Base-by-base conservation (phyloP, 176 grass and related monocot genomes). In the Pharus latifolius region DNA sequence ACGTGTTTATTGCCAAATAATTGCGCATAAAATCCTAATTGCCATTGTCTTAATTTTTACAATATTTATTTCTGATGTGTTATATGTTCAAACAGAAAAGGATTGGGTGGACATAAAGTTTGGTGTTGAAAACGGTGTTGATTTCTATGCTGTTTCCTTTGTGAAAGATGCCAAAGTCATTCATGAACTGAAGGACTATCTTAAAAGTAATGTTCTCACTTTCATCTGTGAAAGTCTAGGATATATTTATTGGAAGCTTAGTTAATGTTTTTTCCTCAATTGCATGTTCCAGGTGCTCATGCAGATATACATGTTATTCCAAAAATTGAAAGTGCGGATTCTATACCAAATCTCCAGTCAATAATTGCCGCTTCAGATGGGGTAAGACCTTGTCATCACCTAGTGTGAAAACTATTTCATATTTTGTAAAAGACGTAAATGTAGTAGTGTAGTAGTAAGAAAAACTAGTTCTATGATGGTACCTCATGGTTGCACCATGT, bases 81-180 rank as follows among this genome's bases (percentile, higher is more conserved):
- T 75, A 24, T 62, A 29, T 84, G 60, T 52, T 64, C 37, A 20
- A 83, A 83, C 70, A 93, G 94, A 98, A 35, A 98, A 98, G 69
- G 94, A 98, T 78, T 98, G 94, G 94, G 94, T 93, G 74, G 94
- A 98, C 60, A 98, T 98, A 68, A 98, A 93, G 72, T 98, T 98
- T 75, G 89, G 89, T 2, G 84, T 98, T 65, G 89, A 93, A 48
- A 93, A 90, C 0, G 79, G 88, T 77, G 94, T 98, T 63, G 94
- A 98, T 80, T 98, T 90, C 62, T 98, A 98, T 80, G 94, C 94
- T 61, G 89, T 98, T 88, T 98, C 94, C 42, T 98, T 98, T 72
- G 94, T 98, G 55, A 98, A 98, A 70, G 89, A 93, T 75, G 86
- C 89, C 31, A 83, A 83, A 78, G 94, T 98, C 69, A 80, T 98